These are phyloP conservation scores for Colletotrichum lindemuthianum DNA, from an alignment of 2,329 filamentous ascomycete species.

Conservation along the genomic window DNA sequence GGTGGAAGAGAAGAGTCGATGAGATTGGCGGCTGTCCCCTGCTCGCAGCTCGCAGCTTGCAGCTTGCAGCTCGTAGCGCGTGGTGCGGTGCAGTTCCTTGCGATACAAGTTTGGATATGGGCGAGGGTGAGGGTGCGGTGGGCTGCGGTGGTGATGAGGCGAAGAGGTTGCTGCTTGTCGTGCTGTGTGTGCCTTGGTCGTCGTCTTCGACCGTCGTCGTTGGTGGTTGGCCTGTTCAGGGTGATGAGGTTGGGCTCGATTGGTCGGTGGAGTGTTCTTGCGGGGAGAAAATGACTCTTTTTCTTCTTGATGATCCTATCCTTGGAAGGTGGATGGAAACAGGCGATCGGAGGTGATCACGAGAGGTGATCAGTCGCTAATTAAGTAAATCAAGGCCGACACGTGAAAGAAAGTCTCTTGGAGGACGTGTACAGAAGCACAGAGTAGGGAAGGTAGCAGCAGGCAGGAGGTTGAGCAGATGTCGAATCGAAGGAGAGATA, in stretches of 20 bases:
- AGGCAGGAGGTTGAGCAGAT: neutral
- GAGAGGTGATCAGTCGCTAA: no score
- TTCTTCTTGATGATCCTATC: neutral
- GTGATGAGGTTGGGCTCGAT: neutral
- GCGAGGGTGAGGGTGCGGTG: no score
- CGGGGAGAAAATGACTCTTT: constrained; percentile 2
- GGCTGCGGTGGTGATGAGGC: no score
- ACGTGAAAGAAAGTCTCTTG: neutral
- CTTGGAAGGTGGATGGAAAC: neutral
- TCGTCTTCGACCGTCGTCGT: no score
- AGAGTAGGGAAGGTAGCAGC: neutral
- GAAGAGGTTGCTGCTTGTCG: no score
- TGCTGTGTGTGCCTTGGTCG: no score
- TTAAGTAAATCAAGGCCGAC: neutral
- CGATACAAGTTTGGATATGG: no score
- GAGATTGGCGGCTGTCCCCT: constrained; percentile 19
- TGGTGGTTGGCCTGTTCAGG: no score
- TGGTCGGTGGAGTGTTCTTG: constrained; percentile 15
- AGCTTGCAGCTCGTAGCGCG: no score
- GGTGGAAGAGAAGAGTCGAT: constrained; percentile 10
- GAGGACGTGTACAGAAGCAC: neutral
- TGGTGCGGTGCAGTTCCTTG: no score
- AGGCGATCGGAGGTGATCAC: neutral
- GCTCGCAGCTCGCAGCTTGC: constrained; percentile 19
- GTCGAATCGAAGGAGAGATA: no score